Evolutionary conservation across 73 alveolate genomes (phyloP).

Genomic region (Durusdinium trenchii): DNA sequence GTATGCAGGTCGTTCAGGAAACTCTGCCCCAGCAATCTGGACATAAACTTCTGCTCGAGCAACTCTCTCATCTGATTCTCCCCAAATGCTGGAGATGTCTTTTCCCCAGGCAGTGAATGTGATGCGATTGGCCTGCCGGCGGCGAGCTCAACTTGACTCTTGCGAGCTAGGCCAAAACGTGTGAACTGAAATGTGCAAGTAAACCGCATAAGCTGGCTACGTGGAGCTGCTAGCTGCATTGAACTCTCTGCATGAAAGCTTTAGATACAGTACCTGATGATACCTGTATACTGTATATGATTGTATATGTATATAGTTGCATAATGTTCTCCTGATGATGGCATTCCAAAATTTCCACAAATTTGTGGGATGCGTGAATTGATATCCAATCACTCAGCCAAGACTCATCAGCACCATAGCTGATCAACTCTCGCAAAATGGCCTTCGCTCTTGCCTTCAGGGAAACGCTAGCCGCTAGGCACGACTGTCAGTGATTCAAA

Average conservation of each 20-base stretch:
- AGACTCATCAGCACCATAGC: constrained; percentile 17
- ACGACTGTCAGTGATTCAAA: not conserved
- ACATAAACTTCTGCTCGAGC: constrained; percentile 69
- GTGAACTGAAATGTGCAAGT: not conserved
- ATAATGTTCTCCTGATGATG: too few relatives aligned
- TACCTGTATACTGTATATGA: too few relatives aligned
- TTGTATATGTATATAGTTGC: too few relatives aligned
- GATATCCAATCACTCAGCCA: not conserved
- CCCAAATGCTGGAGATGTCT: constrained; percentile 38
- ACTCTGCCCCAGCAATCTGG: constrained; percentile 54
- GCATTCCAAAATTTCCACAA: too few relatives aligned
- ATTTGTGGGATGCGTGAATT: not conserved
- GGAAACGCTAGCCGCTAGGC: not conserved
- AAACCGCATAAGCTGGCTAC: not conserved
- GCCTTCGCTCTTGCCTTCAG: constrained; percentile 62
- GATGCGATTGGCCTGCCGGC: constrained; percentile 45
- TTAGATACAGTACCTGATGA: too few relatives aligned
- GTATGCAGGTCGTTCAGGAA: constrained; percentile 35
- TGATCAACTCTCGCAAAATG: constrained; percentile 46
- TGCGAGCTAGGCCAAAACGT: not conserved
- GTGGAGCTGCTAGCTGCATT: not conserved
- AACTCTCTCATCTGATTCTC: constrained; percentile 21
- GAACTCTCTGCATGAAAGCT: too few relatives aligned
- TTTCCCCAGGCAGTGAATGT: constrained; percentile 75
- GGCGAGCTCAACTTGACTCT: not conserved